phyloP scores from a whole-genome alignment of 192 early-diverging fungal genomes.

The Pilaira anomala region DNA sequence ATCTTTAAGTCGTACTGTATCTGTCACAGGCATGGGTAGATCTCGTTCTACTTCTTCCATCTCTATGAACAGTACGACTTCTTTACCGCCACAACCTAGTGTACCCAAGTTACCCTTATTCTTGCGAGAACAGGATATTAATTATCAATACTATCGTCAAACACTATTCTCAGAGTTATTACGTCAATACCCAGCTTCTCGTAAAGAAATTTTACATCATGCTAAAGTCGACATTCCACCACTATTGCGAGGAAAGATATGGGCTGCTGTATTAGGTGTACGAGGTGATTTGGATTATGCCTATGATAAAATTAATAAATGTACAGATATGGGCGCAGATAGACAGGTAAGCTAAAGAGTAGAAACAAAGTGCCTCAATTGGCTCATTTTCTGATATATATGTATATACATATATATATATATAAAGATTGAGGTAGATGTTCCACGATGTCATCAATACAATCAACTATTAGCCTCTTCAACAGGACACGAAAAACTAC shows the following conservation, averaged over 20 bases:
- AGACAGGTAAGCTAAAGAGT: conserved; percentile 51
- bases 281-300: conserved; percentile 49
- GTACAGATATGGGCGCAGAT: conserved; percentile 49
- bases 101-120: conserved; percentile 43
- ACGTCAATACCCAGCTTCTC: conserved; percentile 54
- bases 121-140: conserved; percentile 53
- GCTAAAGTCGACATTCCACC: conserved; percentile 61
- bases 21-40: conserved; percentile 12
- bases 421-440: conserved; percentile 36
- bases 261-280: conserved; percentile 64
- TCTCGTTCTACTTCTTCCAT: conserved; percentile 26
- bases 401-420: too few relatives aligned
- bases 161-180: conserved; percentile 53
- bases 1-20: not conserved
- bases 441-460: conserved; percentile 69
- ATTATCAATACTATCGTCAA: conserved; percentile 59
- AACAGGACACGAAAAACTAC: conserved; percentile 58
- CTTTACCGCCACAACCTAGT: not conserved
- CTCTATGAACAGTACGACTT: conserved; percentile 11
- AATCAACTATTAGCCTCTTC: conserved; percentile 60
- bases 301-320: conserved; percentile 55
- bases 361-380: too few relatives aligned
- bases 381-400: too few relatives aligned
- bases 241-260: conserved; percentile 58
- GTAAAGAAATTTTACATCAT: conserved; percentile 54